Base-by-base conservation (phyloP, 2,329 filamentous ascomycete genomes). In the Cryphonectria carpinicola region DNA sequence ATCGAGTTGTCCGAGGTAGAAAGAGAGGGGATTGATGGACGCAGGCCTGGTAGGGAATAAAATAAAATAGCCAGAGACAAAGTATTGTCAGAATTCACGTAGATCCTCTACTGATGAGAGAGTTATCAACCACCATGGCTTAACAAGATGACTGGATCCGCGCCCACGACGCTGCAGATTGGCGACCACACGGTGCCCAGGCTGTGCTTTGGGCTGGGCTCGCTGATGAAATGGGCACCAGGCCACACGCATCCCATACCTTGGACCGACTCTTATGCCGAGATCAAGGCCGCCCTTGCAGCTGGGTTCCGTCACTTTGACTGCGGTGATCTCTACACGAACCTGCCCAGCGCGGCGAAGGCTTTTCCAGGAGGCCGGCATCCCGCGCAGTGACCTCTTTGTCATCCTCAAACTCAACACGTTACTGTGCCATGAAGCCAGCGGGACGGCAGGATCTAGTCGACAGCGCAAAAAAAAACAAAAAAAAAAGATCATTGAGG, bases 321-420 rank as follows among this genome's bases (percentile, higher is more conserved):
- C 54, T 67, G 66, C 39, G 66, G 66, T 11, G 56, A 67, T 25
- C 54, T 67, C 14, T 67, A 67, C 56, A 67, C 66, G 39, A 67
- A 67, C 41, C 54, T 60, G 19, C 66, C 66, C 17, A 67, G 66
- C 39, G 56, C 66, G 17, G 56, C 56, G 3, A 25, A 7, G 54
- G 66, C 66, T 6, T 6, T 43, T 67, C 25, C 56, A 56, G n/a
- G 66, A 61, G 17, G 56, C 66, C 19, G 19, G 22, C 7, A 7
- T 67, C 2, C 66, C 66, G 7, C 54, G 56, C 2, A 19, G 46
- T 2, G 39, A 67, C 37, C 66, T 67, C 32, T 67, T 49, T 41
- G n/a, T 67, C 54, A 67, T 56, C 25, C 66, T 67, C 28, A 67
- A 67, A 41, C 66, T 67, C 37, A 67, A 67, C 54, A 67, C 66